phyloP scores from a whole-genome alignment of 2,329 filamentous ascomycete genomes.

The Chaetomiaceae sp. region DNA sequence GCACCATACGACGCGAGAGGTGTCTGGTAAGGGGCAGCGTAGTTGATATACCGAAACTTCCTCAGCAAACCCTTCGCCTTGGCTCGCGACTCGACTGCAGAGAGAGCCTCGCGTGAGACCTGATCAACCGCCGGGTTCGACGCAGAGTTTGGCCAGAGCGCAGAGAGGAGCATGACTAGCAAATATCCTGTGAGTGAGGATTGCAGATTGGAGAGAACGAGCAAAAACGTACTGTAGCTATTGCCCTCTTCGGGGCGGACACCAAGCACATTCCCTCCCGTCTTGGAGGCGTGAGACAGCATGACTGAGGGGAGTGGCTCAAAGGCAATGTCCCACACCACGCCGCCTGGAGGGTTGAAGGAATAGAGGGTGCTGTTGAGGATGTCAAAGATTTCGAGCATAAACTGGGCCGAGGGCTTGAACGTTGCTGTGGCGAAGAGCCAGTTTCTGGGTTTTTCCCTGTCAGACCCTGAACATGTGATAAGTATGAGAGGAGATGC shows the following conservation, averaged over 20 bases:
- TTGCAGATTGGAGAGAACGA: not conserved
- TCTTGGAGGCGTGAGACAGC: constrained; percentile 1
- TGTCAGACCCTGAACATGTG: not conserved
- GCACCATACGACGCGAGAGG: constrained; percentile 2
- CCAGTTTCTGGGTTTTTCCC: not conserved
- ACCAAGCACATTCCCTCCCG: constrained; percentile 4
- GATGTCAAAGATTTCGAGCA: constrained; percentile 6
- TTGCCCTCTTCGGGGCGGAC: not conserved
- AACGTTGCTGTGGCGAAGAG: not conserved
- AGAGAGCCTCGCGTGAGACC: not conserved
- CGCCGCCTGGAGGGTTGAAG: constrained; percentile 5
- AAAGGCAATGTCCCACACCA: constrained; percentile 2
- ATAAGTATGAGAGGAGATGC: not conserved
- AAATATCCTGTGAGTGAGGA: not conserved
- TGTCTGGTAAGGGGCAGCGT: not conserved
- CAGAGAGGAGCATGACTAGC: constrained; percentile 2
- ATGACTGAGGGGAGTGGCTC: constrained; percentile 1
- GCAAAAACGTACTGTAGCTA: not conserved
- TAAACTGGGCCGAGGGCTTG: constrained; percentile 2
- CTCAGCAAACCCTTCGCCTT: not conserved
- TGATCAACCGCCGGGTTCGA: not conserved
- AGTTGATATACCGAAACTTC: constrained; percentile 6
- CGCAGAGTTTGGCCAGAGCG: not conserved
- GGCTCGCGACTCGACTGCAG: not conserved
- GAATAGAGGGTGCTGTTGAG: constrained; percentile 6